Percentiles rank a stretch among this genome's conserved stretches.
These are phyloP conservation scores for Paramecium pentaurelia DNA, from an alignment of 73 alveolate species.

Conservation along the genomic window DNA sequence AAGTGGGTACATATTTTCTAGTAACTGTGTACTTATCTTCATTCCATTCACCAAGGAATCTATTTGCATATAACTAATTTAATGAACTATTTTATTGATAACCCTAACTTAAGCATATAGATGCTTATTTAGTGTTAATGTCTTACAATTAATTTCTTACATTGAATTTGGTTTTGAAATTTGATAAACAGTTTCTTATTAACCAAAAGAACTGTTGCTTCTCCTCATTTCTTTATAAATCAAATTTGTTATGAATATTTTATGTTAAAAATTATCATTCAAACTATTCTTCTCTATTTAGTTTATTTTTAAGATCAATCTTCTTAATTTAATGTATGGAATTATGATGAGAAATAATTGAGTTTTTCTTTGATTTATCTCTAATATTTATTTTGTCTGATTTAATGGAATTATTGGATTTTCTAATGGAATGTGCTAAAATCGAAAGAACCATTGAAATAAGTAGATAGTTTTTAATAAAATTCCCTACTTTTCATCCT, in stretches of 20 bases:
- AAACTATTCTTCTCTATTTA: not conserved
- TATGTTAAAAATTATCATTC: not conserved
- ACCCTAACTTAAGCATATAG: not conserved
- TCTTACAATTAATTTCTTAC: not conserved
- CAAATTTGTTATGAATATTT: not conserved
- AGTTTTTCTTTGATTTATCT: not conserved
- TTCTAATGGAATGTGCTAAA: slow-evolving; percentile 7
- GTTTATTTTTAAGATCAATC: no score
- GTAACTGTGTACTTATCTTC: slow-evolving; percentile 3
- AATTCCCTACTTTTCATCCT: slow-evolving; percentile 5
- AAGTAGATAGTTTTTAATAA: not conserved
- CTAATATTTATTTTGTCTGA: not conserved
- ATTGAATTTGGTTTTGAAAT: not conserved
- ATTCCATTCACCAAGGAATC: slow-evolving; percentile 34
- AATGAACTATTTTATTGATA: not conserved
- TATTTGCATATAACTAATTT: not conserved
- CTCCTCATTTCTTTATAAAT: not conserved
- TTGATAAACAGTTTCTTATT: not conserved
- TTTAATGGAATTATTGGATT: slow-evolving; percentile 40
- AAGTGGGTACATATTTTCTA: not conserved
- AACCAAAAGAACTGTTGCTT: not conserved
- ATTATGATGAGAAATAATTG: not conserved
- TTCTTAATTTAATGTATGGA: no score
- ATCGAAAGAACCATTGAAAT: slow-evolving; percentile 3
- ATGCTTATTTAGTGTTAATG: not conserved